Evolutionary conservation across 495 filamentous ascomycete species (phyloP).

Genomic region (Penicillium bialowiezense): DNA sequence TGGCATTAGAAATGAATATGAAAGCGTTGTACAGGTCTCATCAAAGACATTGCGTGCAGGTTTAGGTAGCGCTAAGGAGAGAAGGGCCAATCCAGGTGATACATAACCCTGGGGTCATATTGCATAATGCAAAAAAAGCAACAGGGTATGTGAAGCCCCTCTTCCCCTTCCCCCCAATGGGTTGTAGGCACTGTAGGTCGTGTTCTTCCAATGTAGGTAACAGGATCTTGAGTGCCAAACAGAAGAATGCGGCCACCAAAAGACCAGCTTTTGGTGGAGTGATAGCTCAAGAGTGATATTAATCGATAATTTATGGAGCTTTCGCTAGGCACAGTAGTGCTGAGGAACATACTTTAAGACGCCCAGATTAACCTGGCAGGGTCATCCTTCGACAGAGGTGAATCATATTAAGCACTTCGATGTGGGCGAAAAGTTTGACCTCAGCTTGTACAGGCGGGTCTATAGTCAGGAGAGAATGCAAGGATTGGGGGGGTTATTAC

Average conservation of each 20-base stretch:
- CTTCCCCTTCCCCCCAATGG: no score
- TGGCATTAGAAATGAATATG: no score
- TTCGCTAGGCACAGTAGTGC: background rate
- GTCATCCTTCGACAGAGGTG: background rate
- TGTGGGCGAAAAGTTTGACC: background rate
- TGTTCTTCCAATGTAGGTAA: no score
- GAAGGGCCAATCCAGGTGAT: constrained; percentile 9
- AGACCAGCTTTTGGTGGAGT: no score
- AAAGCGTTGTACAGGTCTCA: constrained; percentile 30
- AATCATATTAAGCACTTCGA: constrained; percentile 3
- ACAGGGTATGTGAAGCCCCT: no score
- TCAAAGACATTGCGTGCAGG: constrained; percentile 16
- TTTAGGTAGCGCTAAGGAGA: constrained; percentile 8
- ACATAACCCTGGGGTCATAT: constrained; percentile 1
- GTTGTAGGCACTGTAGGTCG: no score
- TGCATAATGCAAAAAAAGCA: no score
- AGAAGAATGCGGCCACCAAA: no score
- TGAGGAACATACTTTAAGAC: background rate
- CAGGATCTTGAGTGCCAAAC: no score
- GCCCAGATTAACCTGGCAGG: no score
- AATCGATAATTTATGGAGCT: no score
- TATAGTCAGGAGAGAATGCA: constrained; percentile 21
- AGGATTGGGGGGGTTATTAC: constrained; percentile 18
- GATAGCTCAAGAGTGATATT: no score
- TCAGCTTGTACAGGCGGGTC: constrained; percentile 8